A percentile compares a stretch with the other conserved stretches of the same genome.
These are phyloP conservation scores for Piloderma croceum DNA, from an alignment of 768 basidiomycete species.

Conservation along the genomic window DNA sequence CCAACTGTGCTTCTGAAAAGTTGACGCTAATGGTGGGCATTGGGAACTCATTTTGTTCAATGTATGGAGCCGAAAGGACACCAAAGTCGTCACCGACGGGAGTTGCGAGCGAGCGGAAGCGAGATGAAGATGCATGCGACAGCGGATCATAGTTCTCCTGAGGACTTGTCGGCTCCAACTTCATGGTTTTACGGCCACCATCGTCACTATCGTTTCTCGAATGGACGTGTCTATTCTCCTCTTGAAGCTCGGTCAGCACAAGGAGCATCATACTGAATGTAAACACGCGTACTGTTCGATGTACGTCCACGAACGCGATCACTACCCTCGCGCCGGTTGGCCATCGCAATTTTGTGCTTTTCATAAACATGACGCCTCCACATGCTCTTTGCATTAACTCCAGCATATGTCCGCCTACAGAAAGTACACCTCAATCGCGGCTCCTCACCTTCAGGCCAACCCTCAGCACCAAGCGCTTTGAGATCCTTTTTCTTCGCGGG, in stretches of 20 bases:
- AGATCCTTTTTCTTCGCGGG: slow-evolving; percentile 79
- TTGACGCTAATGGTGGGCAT: slow-evolving; percentile 4
- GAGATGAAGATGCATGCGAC: too few relatives aligned
- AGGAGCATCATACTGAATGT: slow-evolving; percentile 3
- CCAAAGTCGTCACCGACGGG: slow-evolving; percentile 7
- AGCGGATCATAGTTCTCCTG: too few relatives aligned
- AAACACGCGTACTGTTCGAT: slow-evolving; percentile 51
- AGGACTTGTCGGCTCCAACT: slow-evolving; percentile 9
- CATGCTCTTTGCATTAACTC: slow-evolving; percentile 88
- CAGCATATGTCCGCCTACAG: slow-evolving; percentile 77
- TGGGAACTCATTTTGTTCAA: slow-evolving; percentile 21
- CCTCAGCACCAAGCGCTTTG: slow-evolving; percentile 60
- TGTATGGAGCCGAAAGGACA: slow-evolving; percentile 19
- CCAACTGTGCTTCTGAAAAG: slow-evolving; percentile 10
- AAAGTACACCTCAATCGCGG: slow-evolving; percentile 79
- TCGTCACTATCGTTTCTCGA: slow-evolving; percentile 14
- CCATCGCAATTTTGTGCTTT: slow-evolving; percentile 88
- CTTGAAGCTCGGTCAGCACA: slow-evolving; percentile 31
- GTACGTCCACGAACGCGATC: slow-evolving; percentile 61
- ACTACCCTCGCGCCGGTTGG: slow-evolving; percentile 69
- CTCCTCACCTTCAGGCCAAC: slow-evolving; percentile 78
- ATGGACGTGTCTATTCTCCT: slow-evolving; percentile 48
- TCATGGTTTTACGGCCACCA: slow-evolving; percentile 5
- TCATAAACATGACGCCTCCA: slow-evolving; percentile 86
- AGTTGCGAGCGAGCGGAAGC: slow-evolving; percentile 8